Percentiles rank a stretch among this genome's conserved stretches.
phyloP scores from a whole-genome alignment of 2,329 filamentous ascomycete genomes.

The Helotiales sp. region DNA sequence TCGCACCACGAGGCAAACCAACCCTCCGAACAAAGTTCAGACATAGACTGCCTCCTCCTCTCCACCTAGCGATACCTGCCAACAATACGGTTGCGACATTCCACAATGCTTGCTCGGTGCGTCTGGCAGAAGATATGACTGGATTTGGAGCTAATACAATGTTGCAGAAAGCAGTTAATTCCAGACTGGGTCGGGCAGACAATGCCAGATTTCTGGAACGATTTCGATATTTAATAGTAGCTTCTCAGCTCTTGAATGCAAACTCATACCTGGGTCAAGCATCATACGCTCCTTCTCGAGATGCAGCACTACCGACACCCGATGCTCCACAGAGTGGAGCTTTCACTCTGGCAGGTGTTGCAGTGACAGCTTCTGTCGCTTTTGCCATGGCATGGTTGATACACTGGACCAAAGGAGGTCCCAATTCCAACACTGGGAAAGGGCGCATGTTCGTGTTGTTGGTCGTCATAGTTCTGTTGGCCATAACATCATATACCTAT shows the following conservation, averaged over 20 bases:
- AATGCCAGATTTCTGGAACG: conserved; percentile 86
- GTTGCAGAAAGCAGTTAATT: conserved; percentile 65
- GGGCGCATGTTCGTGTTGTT: conserved; percentile 51
- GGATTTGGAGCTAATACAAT: conserved; percentile 22
- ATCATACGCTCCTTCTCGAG: conserved; percentile 26
- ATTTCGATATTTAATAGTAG: conserved; percentile 90
- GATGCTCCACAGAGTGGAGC: conserved; percentile 36
- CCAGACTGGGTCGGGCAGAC: conserved; percentile 72
- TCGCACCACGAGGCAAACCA: conserved; percentile 58
- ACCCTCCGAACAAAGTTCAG: conserved; percentile 55
- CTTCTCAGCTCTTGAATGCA: conserved; percentile 82
- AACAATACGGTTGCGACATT: conserved; percentile 46
- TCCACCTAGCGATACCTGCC: conserved; percentile 44
- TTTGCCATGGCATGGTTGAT: conserved; percentile 62
- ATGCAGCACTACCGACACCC: conserved; percentile 17
- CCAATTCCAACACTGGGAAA: conserved; percentile 53
- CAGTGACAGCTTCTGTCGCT: conserved; percentile 61
- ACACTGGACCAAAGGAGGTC: conserved; percentile 64
- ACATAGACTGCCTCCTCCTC: conserved; percentile 44
- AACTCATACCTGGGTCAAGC: conserved; percentile 53
- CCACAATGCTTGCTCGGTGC: conserved; percentile 53
- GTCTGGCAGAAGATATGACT: conserved; percentile 25
- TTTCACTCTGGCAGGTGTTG: conserved; percentile 64
- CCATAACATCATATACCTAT: conserved; percentile 65
- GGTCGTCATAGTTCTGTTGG: conserved; percentile 50